These are phyloP conservation scores for Elongisporangium senticosum DNA, from an alignment of 352 stramenopile species.

Conservation along the genomic window DNA sequence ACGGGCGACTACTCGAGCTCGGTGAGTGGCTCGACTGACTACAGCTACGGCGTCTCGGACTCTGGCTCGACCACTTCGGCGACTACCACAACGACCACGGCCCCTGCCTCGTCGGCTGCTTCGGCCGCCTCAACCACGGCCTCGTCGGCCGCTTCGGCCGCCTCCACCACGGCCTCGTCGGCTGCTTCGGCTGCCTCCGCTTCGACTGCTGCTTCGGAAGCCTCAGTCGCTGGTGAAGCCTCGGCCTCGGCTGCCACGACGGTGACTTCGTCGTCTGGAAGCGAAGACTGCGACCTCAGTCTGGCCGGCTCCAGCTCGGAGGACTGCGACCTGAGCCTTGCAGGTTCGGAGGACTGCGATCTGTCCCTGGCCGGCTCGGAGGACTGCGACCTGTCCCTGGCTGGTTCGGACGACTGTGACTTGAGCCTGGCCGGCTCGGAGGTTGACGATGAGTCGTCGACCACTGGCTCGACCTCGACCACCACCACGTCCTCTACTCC, in stretches of 20 bases:
- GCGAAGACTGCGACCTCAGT: conserved; percentile 14
- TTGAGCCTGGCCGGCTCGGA: conserved; percentile 5
- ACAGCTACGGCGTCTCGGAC: conserved; percentile 15
- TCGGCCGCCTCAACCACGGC: conserved; percentile 14
- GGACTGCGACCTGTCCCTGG: conserved; percentile 7
- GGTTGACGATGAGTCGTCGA: conserved; percentile 6
- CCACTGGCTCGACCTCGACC: conserved; percentile 2
- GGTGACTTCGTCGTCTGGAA: conserved; percentile 17
- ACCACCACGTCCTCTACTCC: conserved; percentile 8
- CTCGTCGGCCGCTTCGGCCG: conserved; percentile 30
- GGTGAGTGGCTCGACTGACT: conserved; percentile 11
- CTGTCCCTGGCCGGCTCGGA: conserved; percentile 15
- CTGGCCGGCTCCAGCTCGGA: too few relatives aligned
- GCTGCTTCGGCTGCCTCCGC: conserved; percentile 31
- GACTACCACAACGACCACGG: conserved; percentile 3
- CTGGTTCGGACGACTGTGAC: conserved; percentile 9
- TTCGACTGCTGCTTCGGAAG: conserved; percentile 22
- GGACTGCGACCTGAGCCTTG: too few relatives aligned
- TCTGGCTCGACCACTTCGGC: conserved; percentile 12
- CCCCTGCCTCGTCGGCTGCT: conserved; percentile 19
- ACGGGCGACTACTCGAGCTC: conserved; percentile 15
- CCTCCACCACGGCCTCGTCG: conserved; percentile 20
- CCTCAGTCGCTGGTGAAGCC: conserved; percentile 7
- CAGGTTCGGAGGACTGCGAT: conserved; percentile 7
- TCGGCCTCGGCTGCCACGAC: conserved; percentile 1